phyloP scores from a whole-genome alignment of 163 green algal species.

The Scenedesmus sp. region DNA sequence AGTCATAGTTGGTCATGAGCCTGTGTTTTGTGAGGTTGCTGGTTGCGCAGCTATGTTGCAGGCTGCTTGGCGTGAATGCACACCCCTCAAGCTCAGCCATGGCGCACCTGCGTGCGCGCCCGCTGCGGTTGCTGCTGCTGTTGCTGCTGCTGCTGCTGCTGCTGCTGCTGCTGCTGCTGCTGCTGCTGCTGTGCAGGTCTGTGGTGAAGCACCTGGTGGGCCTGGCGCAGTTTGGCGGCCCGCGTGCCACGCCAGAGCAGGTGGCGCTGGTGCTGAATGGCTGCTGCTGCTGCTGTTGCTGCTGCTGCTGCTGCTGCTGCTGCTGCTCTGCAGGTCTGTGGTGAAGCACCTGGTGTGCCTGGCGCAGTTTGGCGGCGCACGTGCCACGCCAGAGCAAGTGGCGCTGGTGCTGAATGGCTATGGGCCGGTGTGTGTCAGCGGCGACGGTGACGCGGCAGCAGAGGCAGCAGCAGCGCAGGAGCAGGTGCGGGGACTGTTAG shows the following conservation, averaged over 20 bases:
- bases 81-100: too few species aligned
- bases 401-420: constrained; percentile 66
- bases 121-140: too few species aligned
- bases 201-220: constrained; percentile 79
- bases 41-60: background rate
- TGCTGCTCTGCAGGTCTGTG: background rate
- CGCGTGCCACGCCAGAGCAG: constrained; percentile 81
- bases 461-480: background rate
- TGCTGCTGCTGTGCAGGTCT: background rate
- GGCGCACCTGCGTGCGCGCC: constrained; percentile 56
- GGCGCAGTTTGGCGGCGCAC: constrained; percentile 76
- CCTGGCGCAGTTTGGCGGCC: constrained; percentile 80
- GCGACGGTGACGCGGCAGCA: constrained; percentile 1
- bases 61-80: too few species aligned
- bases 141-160: too few species aligned
- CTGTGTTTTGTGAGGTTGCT: too few species aligned
- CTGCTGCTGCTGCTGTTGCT: background rate
- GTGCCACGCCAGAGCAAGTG: constrained; percentile 82
- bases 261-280: constrained; percentile 68
- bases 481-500: constrained; percentile 36
- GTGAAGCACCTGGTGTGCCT: constrained; percentile 83
- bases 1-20: too few species aligned
- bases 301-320: background rate
- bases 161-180: background rate
- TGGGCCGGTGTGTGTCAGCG: constrained; percentile 25